phyloP scores from a whole-genome alignment of 441 rosid genomes.

The Capsella rubella region DNA sequence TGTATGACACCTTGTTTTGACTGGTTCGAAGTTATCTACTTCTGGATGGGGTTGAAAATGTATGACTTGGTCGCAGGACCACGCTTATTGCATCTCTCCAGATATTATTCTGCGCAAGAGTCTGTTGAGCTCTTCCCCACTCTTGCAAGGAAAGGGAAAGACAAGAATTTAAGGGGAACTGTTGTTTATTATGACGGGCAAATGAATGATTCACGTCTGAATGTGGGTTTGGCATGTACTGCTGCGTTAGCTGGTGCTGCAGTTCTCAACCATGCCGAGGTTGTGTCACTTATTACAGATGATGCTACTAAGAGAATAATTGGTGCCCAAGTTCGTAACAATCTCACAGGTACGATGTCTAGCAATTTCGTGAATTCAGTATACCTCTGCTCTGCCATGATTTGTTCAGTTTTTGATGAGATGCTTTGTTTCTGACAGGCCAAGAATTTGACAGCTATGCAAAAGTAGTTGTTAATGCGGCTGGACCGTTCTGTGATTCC shows the following conservation, averaged over 20 bases:
- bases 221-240: slow-evolving; percentile 88
- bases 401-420: slow-evolving; percentile 14
- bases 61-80: slow-evolving; percentile 96
- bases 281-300: slow-evolving; percentile 75
- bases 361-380: slow-evolving; percentile 21
- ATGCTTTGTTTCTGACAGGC: slow-evolving; percentile 52
- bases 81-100: slow-evolving; percentile 81
- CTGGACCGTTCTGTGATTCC: slow-evolving; percentile 95
- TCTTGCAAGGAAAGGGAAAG: slow-evolving; percentile 79
- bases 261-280: slow-evolving; percentile 93
- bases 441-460: slow-evolving; percentile 86
- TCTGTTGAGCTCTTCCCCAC: slow-evolving; percentile 92
- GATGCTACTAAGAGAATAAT: slow-evolving; percentile 60
- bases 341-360: slow-evolving; percentile 64
- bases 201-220: slow-evolving; percentile 95
- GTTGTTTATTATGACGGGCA: slow-evolving; percentile 97
- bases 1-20: slow-evolving; percentile 98
- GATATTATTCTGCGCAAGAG: slow-evolving; percentile 87
- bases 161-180: slow-evolving; percentile 74
- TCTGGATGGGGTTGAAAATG: slow-evolving; percentile 93
- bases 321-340: slow-evolving; percentile 87
- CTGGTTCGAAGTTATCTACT: slow-evolving; percentile 95
- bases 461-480: slow-evolving; percentile 90
- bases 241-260: slow-evolving; percentile 94
- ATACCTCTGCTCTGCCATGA: background rate